Conservation (phyloP, 1,284 basidiomycete species). For the Ustilago xerochloae region DNA sequence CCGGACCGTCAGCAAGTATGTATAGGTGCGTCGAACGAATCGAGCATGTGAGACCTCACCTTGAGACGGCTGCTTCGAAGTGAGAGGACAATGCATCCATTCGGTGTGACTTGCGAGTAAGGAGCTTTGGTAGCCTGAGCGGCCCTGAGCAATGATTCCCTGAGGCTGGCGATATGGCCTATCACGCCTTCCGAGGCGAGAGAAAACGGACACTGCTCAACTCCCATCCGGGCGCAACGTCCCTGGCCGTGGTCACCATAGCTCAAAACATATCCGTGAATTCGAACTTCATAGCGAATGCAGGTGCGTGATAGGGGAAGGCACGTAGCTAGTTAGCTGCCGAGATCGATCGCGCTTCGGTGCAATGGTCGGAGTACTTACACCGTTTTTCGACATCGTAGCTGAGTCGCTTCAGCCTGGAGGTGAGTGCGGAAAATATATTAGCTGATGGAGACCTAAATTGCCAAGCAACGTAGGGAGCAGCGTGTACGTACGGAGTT, state of each 20-base stretch:
- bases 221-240: not conserved
- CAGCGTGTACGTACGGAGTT: constrained; percentile 15
- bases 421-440: not conserved
- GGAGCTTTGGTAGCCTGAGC: not conserved
- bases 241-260: not conserved
- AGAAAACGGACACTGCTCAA: not conserved
- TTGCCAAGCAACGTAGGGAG: too few species aligned
- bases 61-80: constrained; percentile 15
- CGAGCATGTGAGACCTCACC: not conserved
- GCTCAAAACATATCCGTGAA: constrained; percentile 15
- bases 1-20: too few species aligned
- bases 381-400: constrained; percentile 4
- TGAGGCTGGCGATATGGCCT: constrained; percentile 5
- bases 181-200: constrained; percentile 2
- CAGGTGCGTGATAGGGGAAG: too few species aligned
- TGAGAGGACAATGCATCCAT: constrained; percentile 14
- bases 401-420: constrained; percentile 21
- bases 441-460: too few species aligned
- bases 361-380: not conserved
- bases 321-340: not conserved
- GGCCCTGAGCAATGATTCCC: constrained; percentile 4
- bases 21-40: too few species aligned
- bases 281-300: constrained; percentile 12
- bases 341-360: too few species aligned
- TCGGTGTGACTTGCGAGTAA: not conserved